These are phyloP conservation scores for Pulveroboletus sp. DNA, from an alignment of 768 basidiomycete genomes.

Conservation along the genomic window DNA sequence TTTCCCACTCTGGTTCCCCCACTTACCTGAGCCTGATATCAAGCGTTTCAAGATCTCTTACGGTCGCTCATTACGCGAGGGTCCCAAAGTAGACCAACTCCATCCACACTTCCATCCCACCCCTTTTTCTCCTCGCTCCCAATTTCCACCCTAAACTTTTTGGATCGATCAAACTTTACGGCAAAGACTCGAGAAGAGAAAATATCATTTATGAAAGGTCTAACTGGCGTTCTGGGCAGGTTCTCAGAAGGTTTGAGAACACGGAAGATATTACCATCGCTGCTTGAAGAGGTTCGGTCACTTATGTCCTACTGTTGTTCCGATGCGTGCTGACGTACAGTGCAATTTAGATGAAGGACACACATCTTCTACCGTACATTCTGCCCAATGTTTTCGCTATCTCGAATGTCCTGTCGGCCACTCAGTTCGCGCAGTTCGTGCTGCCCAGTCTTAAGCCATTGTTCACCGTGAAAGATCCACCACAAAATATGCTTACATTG, in stretches of 20 bases:
- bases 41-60: slow-evolving; percentile 56
- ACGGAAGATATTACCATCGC: slow-evolving; percentile 85
- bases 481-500: slow-evolving; percentile 93
- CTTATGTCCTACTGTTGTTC: background rate
- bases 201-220: slow-evolving; percentile 91
- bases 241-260: slow-evolving; percentile 85
- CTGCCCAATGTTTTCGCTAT: slow-evolving; percentile 95
- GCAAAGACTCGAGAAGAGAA: slow-evolving; percentile 94
- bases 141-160: slow-evolving; percentile 92
- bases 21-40: slow-evolving; percentile 7
- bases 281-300: slow-evolving; percentile 82
- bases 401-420: slow-evolving; percentile 65
- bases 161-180: slow-evolving; percentile 93
- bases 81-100: slow-evolving; percentile 66
- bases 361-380: slow-evolving; percentile 87
- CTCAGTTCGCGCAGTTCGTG: slow-evolving; percentile 77
- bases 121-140: slow-evolving; percentile 94
- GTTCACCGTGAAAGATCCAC: slow-evolving; percentile 89
- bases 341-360: slow-evolving; percentile 79
- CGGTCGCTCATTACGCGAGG: slow-evolving; percentile 77
- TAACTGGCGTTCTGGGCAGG: slow-evolving; percentile 70
- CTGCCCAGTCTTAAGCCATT: slow-evolving; percentile 86
- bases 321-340: slow-evolving; percentile 2
- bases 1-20: slow-evolving; percentile 1
- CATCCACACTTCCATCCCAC: slow-evolving; percentile 75